These are phyloP conservation scores for Chaetomium sp. DNA, from an alignment of 2,329 filamentous ascomycete species.

Conservation along the genomic window DNA sequence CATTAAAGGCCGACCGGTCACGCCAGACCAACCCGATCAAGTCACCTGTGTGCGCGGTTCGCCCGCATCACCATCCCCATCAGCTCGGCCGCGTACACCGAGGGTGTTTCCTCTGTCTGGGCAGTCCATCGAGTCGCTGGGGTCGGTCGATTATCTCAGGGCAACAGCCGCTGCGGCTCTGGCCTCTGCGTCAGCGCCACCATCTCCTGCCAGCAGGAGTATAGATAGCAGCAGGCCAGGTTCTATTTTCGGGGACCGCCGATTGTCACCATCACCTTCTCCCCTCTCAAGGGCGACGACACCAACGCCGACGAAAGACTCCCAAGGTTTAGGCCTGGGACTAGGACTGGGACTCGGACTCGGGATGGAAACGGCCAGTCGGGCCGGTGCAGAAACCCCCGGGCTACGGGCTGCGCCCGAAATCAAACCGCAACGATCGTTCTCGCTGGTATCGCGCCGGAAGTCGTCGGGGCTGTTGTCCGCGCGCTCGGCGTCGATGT, in stretches of 20 bases:
- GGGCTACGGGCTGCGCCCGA: conserved; percentile 5
- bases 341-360: too few species aligned
- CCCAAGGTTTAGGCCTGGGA: too few species aligned
- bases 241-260: conserved; percentile 3
- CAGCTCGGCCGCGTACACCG: conserved; percentile 5
- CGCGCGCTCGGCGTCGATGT: neutral
- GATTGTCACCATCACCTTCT: too few species aligned
- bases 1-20: conserved; percentile 5
- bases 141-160: conserved; percentile 14
- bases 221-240: conserved; percentile 4
- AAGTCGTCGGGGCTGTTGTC: too few species aligned
- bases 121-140: conserved; percentile 12
- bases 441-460: conserved; percentile 12
- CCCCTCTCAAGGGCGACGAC: too few species aligned
- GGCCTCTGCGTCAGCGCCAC: too few species aligned
- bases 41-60: neutral
- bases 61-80: conserved; percentile 1
- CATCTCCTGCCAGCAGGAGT: too few species aligned
- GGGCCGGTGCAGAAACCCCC: neutral
- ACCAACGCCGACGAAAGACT: too few species aligned
- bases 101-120: conserved; percentile 18
- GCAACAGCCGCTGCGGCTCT: neutral
- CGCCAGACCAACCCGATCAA: conserved; percentile 3
- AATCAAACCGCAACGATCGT: conserved; percentile 12
- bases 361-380: too few species aligned